Base-by-base conservation (phyloP, 306 rosid species). In the Rubus parviflorus region DNA sequence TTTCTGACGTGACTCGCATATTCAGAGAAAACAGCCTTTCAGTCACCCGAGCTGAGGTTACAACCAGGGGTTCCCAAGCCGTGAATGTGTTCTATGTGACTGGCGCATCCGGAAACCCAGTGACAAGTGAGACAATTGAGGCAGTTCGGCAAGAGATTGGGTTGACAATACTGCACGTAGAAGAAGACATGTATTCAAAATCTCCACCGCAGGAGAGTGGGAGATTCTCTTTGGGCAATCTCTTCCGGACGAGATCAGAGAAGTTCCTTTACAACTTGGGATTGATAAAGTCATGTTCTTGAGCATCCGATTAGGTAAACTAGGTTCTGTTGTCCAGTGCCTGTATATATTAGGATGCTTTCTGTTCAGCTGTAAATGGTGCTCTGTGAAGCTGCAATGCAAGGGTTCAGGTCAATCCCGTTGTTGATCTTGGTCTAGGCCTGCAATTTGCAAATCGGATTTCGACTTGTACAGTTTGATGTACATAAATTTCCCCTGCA, bases 1-100 rank as follows among this genome's bases (percentile, higher is more conserved):
- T 95, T 6, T 95, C 97, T 13, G 97, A 95, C 37, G 97, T 90
- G 80, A 95, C 99, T 70, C 97, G 99, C 52, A 92, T 95, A 63
- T 95, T 95, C 61, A 84, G 99, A 87, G 99, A 95, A 77, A 95
- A 95, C 6, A 97, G 97, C 22, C 97, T 95, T 53, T 89, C 97
- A 3, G 99, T 95, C 12, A 86, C 82, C 51, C 87, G 97, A 45
- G 99, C 99, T 25, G 99, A 95, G 84, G 97, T 95, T 45, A 83
- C 96, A 52, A 95, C 97, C 17, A 86, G 91, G 35, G 97, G 91
- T 5, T 83, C 89, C 40, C 86, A 89, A 83, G 99, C 97, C 61
- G 72, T 90, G 83, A 95, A 95, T 79, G 85, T 77, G n/a, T 95
- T 95, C 76, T 95, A 95, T 58, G 99, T 95, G 77, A 89, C 90